Evolutionary conservation across 2,329 filamentous ascomycete genomes (phyloP).

Genomic region (Aureobasidium sp.): DNA sequence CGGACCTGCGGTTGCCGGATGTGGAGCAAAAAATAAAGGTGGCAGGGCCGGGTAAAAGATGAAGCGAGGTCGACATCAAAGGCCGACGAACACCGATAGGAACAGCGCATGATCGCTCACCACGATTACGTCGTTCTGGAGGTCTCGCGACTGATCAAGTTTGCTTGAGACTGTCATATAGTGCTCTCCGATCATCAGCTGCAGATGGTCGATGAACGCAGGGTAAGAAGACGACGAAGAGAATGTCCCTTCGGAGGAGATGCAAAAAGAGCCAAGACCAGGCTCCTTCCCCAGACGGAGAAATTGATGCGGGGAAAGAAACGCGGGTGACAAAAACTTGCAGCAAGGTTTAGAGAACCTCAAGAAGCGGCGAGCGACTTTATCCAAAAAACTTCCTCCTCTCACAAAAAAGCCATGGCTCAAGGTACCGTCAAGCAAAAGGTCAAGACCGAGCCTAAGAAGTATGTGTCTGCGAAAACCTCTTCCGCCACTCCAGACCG

Average conservation of each 20-base stretch:
- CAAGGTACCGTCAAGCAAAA: constrained; percentile 14
- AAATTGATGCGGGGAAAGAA: neutral
- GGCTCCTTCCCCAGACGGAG: neutral
- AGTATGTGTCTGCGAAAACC: neutral
- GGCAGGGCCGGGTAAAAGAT: constrained; percentile 5
- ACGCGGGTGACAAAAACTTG: neutral
- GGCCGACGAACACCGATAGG: neutral
- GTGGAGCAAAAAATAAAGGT: neutral
- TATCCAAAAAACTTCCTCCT: neutral
- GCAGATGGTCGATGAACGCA: too few species aligned
- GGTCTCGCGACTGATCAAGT: too few species aligned
- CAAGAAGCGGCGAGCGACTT: neutral
- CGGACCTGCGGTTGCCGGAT: neutral
- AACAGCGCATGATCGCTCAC: neutral
- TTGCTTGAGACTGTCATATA: too few species aligned
- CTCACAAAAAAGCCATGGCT: constrained; percentile 12
- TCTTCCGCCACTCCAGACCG: too few species aligned
- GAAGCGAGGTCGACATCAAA: neutral
- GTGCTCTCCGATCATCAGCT: too few species aligned
- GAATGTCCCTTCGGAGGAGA: too few species aligned
- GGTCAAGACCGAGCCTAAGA: constrained; percentile 13
- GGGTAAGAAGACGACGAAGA: too few species aligned
- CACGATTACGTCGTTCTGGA: too few species aligned
- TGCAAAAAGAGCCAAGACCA: too few species aligned
- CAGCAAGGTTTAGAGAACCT: too few species aligned